Conservation (phyloP, 768 basidiomycete species). For the Rhodocollybia butyracea region DNA sequence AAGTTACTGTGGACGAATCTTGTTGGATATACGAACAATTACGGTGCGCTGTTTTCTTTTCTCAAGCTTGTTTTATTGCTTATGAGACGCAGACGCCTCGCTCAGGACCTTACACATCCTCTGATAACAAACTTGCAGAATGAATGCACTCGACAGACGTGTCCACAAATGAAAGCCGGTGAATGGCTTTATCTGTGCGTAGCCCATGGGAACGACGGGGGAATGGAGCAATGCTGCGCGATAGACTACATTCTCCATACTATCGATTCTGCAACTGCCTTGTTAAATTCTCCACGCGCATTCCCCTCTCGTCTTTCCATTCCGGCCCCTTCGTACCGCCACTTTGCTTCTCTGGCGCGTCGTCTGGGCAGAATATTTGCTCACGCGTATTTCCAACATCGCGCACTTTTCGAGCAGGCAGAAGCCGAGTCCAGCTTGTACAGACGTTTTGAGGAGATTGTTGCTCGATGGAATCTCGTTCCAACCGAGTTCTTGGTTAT, state of each 20-base stretch:
- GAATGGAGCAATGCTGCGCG: slow-evolving; percentile 83
- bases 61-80: slow-evolving; percentile 6
- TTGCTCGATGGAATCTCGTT: slow-evolving; percentile 77
- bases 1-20: slow-evolving; percentile 65
- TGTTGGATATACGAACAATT: slow-evolving; percentile 80
- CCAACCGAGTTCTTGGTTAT: slow-evolving; percentile 83
- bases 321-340: slow-evolving; percentile 75
- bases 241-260: slow-evolving; percentile 96
- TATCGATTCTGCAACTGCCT: slow-evolving; percentile 87
- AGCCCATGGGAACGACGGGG: slow-evolving; percentile 77
- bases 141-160: slow-evolving; percentile 81
- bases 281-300: slow-evolving; percentile 85
- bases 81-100: slow-evolving; percentile 61
- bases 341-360: slow-evolving; percentile 86
- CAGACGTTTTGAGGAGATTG: slow-evolving; percentile 84
- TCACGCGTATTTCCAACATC: slow-evolving; percentile 94
- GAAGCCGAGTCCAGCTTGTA: slow-evolving; percentile 91
- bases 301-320: slow-evolving; percentile 91
- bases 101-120: slow-evolving; percentile 84
- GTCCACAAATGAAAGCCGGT: slow-evolving; percentile 98
- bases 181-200: slow-evolving; percentile 98
- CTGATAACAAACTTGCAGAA: slow-evolving; percentile 82
- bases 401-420: slow-evolving; percentile 85
- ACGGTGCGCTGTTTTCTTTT: slow-evolving; percentile 36
- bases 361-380: slow-evolving; percentile 94